Evolutionary conservation across 2,329 filamentous ascomycete genomes (phyloP).

Genomic region (Gaeumannomyces sp.): DNA sequence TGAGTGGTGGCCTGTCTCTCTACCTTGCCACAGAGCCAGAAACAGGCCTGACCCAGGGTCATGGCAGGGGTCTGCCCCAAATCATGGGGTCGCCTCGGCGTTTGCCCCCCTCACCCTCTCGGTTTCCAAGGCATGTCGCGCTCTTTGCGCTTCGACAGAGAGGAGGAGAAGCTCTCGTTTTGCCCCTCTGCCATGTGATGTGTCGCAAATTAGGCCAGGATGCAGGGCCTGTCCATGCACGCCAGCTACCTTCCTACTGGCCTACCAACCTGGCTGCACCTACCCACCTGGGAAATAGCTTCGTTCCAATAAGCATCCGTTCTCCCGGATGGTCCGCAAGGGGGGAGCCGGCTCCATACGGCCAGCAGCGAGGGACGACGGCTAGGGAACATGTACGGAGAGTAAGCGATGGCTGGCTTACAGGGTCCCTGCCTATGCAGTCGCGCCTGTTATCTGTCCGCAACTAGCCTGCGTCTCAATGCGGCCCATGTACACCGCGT

Average conservation of each 20-base stretch:
- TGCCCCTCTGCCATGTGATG: not conserved
- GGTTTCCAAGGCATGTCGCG: not conserved
- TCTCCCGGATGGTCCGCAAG: not conserved
- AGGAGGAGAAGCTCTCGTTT: not conserved
- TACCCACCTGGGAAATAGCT: not conserved
- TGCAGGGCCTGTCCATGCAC: no score
- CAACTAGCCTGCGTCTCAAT: not conserved
- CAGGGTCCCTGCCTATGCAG: not conserved
- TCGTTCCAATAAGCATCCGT: not conserved
- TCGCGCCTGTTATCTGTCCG: not conserved
- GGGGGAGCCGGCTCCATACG: no score
- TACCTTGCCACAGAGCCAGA: not conserved
- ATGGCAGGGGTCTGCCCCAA: not conserved
- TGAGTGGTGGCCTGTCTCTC: no score
- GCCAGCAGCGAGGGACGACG: no score
- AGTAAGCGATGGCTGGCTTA: not conserved
- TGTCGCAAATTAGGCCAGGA: not conserved
- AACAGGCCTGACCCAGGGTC: not conserved
- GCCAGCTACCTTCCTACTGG: no score
- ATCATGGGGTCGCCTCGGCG: not conserved
- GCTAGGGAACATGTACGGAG: no score
- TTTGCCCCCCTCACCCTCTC: not conserved
- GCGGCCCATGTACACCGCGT: not conserved
- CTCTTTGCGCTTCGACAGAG: not conserved
- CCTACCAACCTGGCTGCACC: no score